Base-by-base conservation (phyloP, 2,329 filamentous ascomycete species). In the Aspergillus alliaceus region DNA sequence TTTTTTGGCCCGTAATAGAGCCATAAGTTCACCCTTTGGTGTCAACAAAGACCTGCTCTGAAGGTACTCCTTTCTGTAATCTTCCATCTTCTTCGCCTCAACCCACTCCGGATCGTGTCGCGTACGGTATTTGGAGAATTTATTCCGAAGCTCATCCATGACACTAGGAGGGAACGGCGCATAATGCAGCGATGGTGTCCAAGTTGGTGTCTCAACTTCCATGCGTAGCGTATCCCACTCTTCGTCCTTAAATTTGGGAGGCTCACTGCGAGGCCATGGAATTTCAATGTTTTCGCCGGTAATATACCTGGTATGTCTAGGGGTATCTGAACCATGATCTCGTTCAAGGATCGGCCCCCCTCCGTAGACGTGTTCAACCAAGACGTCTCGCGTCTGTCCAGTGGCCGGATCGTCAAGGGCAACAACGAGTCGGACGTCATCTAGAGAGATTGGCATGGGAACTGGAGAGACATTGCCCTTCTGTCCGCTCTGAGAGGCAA, bases 141-240 rank as follows among this genome's bases (percentile, higher is more conserved):
- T 89, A 79, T 90, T 89, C 70, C 92, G 84, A 70, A 98, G 81
- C 80, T 98, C 93, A 72, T 96, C 87, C 63, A 96, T 83, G 35
- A 97, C 84, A n/a, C 76, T 78, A 29, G 81, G 76, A 5, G 93
- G 92, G 83, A 96, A 91, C 14, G 93, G 93, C 25, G 90, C 83
- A 15, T 83, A 80, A 27, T 92, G 79, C 24, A 98, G 80, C 34
- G 86, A 90, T n/a, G 93, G 92, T 54, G 88, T 80, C 72, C 90
- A 96, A 1, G 90, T 90, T 68, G 80, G 81, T 61, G 86, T 82
- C 69, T 96, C 90, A 57, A 91, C 89, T 54, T 88, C 83, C 71
- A 89, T 85, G 63, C 90, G 88, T 46, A 86, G 77, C 2, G 93
- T 97, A 75, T 98, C 93, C 67, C 68, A 75, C 3, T 80, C 74